A percentile compares a stretch with the other conserved stretches of the same genome.
Evolutionary conservation across 1,139 yeast genomes (phyloP).

Genomic region (Groenewaldozyma sp.): DNA sequence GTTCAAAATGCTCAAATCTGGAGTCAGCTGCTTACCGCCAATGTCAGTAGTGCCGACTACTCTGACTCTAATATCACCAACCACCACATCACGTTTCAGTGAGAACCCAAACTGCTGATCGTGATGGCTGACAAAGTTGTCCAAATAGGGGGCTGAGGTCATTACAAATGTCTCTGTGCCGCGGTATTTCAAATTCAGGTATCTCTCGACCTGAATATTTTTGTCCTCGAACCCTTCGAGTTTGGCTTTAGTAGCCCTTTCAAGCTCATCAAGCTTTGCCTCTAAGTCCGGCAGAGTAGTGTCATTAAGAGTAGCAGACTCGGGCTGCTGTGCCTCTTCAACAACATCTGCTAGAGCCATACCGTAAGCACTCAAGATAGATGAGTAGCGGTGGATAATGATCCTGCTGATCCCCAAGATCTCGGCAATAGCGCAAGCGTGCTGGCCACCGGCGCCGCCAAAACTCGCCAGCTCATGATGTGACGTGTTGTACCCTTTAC

Average conservation of each 20-base stretch:
- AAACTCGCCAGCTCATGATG: slow-evolving; percentile 40
- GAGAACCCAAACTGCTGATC: slow-evolving; percentile 63
- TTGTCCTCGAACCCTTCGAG: slow-evolving; percentile 41
- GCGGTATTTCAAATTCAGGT: slow-evolving; percentile 67
- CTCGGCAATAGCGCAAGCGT: slow-evolving; percentile 40
- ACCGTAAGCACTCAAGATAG: slow-evolving; percentile 44
- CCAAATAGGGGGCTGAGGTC: slow-evolving; percentile 36
- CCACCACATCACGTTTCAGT: slow-evolving; percentile 53
- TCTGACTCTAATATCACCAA: slow-evolving; percentile 76
- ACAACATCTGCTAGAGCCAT: slow-evolving; percentile 46
- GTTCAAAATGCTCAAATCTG: slow-evolving; percentile 11
- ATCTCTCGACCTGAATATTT: slow-evolving; percentile 44
- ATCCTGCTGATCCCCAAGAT: slow-evolving; percentile 37
- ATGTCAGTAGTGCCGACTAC: slow-evolving; percentile 42
- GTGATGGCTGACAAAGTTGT: slow-evolving; percentile 43
- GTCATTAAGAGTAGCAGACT: slow-evolving; percentile 29
- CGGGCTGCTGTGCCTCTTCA: slow-evolving; percentile 53
- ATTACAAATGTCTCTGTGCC: slow-evolving; percentile 85
- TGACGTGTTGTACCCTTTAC: slow-evolving; percentile 38
- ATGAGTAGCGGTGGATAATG: slow-evolving; percentile 41
- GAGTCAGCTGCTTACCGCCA: slow-evolving; percentile 17
- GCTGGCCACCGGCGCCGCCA: slow-evolving; percentile 52
- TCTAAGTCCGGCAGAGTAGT: slow-evolving; percentile 26
- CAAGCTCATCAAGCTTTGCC: slow-evolving; percentile 32
- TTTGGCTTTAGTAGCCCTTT: slow-evolving; percentile 28